These are phyloP conservation scores for Zalerion maritima DNA, from an alignment of 495 filamentous ascomycete genomes.

Conservation along the genomic window DNA sequence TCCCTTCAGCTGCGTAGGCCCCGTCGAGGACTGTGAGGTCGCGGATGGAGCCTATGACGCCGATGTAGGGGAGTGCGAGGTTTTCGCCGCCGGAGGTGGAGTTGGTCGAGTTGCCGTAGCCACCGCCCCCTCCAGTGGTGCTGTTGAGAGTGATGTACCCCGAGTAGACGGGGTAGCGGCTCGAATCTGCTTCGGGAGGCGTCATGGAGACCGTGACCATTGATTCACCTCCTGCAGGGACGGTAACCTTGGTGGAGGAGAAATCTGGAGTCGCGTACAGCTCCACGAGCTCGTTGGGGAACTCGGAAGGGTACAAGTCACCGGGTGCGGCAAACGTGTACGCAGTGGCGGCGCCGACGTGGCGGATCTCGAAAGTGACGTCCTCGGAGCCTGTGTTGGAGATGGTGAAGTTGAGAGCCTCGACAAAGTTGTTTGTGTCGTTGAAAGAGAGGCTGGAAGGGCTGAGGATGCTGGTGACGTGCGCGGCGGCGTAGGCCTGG, in stretches of 20 bases:
- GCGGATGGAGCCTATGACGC: constrained; percentile 31
- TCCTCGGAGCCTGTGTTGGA: constrained; percentile 32
- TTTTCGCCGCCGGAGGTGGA: constrained; percentile 31
- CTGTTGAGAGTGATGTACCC: constrained; percentile 37
- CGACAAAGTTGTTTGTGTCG: constrained; percentile 38
- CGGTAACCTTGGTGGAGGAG: constrained; percentile 15
- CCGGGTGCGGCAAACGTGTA: constrained; percentile 23
- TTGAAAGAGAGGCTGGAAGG: constrained; percentile 42
- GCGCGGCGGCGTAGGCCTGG: constrained; percentile 41
- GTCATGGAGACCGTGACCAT: constrained; percentile 26
- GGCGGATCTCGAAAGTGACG: constrained; percentile 32
- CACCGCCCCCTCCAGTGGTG: too few relatives aligned
- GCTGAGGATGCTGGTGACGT: constrained; percentile 35
- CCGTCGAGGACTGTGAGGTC: constrained; percentile 22
- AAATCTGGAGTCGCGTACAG: constrained; percentile 22
- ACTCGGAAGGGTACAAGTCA: constrained; percentile 17
- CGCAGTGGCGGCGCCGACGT: constrained; percentile 26
- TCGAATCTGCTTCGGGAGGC: constrained; percentile 22
- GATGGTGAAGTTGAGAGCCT: constrained; percentile 32
- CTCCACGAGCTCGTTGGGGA: constrained; percentile 24
- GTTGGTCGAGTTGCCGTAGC: too few relatives aligned
- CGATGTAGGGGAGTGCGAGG: constrained; percentile 36
- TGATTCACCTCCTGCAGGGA: constrained; percentile 22
- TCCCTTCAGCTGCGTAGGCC: constrained; percentile 14
- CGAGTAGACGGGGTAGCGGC: constrained; percentile 35